Base-by-base conservation (phyloP, 148 eudicot genomes). In the Chenopodium berlandieri region DNA sequence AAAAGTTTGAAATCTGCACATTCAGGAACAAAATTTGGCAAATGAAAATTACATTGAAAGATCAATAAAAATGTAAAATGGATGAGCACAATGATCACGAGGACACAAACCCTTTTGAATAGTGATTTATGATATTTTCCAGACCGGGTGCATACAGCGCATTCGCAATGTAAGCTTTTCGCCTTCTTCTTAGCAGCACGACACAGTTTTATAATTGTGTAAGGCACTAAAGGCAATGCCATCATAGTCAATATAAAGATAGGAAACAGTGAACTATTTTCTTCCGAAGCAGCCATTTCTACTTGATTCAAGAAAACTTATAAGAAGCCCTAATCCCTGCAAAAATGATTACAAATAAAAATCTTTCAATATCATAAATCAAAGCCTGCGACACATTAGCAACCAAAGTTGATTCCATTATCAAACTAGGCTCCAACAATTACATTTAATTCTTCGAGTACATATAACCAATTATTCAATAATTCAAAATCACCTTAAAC, bases 211-310 rank as follows among this genome's bases (percentile, higher is more conserved):
- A 88, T 54, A 76, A 96, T 90, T 12, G 99, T 94, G 80, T 96
- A 96, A 81, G 99, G 99, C 50, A 96, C 95, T 72, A 96, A 88
- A 72, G 99, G 97, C 73, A 96, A 65, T 23, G 97, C 99, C 84
- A 96, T 89, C 76, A 94, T 90, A 9, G 99, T 90, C 85, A 94
- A 87, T 66, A 96, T 89, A 71, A 96, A 96, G 66, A 96, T 96
- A 9, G 99, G 98, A 82, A 96, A 96, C 83, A 96, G 75, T 31
- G 94, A 85, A 88, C 90, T 92, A 69, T 91, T 92, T 86, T 96
- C 99, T 79, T 92, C 99, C 46, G 97, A 90, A 83, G 91, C 86
- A 67, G 95, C 95, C 99, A 96, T 96, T 77, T 50, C 73, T 77
- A 85, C 77, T 63, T 58, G 82, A 75, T 71, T 68, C 37, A 46